phyloP scores from a whole-genome alignment of 371 early-diverging fungal species.

The Lichtheimia ornata region DNA sequence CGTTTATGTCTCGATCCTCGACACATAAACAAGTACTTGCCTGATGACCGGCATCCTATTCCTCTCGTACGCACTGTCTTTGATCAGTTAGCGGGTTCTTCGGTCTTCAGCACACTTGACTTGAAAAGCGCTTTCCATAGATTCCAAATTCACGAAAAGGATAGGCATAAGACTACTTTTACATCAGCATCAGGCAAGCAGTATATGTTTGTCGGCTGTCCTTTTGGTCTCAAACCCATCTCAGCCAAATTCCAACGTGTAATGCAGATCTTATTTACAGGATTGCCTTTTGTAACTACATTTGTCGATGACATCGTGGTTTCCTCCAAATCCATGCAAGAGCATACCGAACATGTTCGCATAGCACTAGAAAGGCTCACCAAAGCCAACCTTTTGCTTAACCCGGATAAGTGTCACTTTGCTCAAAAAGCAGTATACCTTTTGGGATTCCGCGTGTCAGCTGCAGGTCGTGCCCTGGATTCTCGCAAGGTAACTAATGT shows the following conservation, averaged over 20 bases:
- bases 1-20: slow-evolving; percentile 24
- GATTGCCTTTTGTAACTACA: background rate
- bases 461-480: slow-evolving; percentile 14
- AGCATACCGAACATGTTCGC: background rate
- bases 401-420: slow-evolving; percentile 25
- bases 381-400: slow-evolving; percentile 18
- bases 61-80: slow-evolving; percentile 23
- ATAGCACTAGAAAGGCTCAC: slow-evolving; percentile 17
- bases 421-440: slow-evolving; percentile 16
- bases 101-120: slow-evolving; percentile 24
- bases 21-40: slow-evolving; percentile 18
- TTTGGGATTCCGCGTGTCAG: slow-evolving; percentile 22
- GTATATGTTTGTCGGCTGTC: slow-evolving; percentile 25
- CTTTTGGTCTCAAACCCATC: slow-evolving; percentile 32
- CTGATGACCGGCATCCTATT: slow-evolving; percentile 24
- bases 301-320: background rate
- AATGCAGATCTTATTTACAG: slow-evolving; percentile 6
- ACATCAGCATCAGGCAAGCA: slow-evolving; percentile 11
- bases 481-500: slow-evolving; percentile 21
- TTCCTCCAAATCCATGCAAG: background rate
- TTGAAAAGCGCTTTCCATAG: slow-evolving; percentile 30
- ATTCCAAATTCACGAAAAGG: slow-evolving; percentile 20
- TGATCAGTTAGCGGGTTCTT: slow-evolving; percentile 9
- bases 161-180: slow-evolving; percentile 9
- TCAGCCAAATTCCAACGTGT: slow-evolving; percentile 25